Percentiles rank a stretch among this genome's conserved stretches.
phyloP scores from a whole-genome alignment of 2,329 filamentous ascomycete genomes.

The Fusarium illudens region DNA sequence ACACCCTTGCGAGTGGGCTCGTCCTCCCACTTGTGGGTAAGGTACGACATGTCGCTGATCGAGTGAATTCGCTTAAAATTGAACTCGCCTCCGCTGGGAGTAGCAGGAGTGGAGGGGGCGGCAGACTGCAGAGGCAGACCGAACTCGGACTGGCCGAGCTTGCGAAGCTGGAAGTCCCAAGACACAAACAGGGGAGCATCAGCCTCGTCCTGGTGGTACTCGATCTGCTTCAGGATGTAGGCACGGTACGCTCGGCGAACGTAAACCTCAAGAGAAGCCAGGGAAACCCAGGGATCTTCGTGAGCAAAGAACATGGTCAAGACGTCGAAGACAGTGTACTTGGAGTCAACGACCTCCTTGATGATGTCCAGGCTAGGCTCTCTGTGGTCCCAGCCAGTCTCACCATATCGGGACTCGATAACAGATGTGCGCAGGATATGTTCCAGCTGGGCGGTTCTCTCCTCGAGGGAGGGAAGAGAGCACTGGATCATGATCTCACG shows the following conservation, averaged over 20 bases:
- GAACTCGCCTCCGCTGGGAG: slow-evolving; percentile 67
- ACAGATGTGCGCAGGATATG: slow-evolving; percentile 97
- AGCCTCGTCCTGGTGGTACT: slow-evolving; percentile 85
- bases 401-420: slow-evolving; percentile 95
- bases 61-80: slow-evolving; percentile 86
- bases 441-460: slow-evolving; percentile 96
- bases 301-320: slow-evolving; percentile 95
- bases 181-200: slow-evolving; percentile 77
- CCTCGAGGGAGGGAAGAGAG: slow-evolving; percentile 93
- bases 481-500: slow-evolving; percentile 98
- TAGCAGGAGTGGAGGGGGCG: slow-evolving; percentile 84
- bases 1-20: slow-evolving; percentile 92
- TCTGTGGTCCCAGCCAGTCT: slow-evolving; percentile 95
- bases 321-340: slow-evolving; percentile 98
- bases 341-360: slow-evolving; percentile 98
- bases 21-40: slow-evolving; percentile 74
- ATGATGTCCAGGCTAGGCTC: slow-evolving; percentile 90
- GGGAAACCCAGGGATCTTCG: slow-evolving; percentile 90
- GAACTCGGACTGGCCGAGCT: slow-evolving; percentile 91
- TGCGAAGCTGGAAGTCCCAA: slow-evolving; percentile 96
- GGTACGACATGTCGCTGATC: slow-evolving; percentile 95
- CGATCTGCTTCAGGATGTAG: slow-evolving; percentile 87
- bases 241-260: slow-evolving; percentile 96
- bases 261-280: slow-evolving; percentile 95
- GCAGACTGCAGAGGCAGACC: slow-evolving; percentile 82